Evolutionary conservation across 2,329 filamentous ascomycete genomes (phyloP), one percentile per base, ranked within the genome.

Genomic region (Phialophora verrucosa): DNA sequence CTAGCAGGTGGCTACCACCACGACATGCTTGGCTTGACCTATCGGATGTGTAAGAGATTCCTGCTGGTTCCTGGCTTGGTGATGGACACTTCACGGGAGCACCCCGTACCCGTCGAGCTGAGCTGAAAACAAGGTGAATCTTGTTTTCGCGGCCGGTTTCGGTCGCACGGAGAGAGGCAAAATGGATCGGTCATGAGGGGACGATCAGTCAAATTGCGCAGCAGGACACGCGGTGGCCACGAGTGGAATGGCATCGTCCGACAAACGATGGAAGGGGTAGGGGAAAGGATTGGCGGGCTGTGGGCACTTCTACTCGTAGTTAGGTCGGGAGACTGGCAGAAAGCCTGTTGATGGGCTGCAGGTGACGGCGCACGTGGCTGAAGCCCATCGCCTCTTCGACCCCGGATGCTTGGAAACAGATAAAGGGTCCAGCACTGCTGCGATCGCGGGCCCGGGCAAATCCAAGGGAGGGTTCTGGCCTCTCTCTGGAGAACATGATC

Each of bases 141-240:
- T 35, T 20, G 31, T 3, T 53, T 54, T 54, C 49, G n/a, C 49
- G 23, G 23, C 12, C 2, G 17, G 23, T 53, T 50, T 54, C 59
- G 31, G 31, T 61, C 27, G 29, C 31, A 61, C 59, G 49, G 49
- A 29, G 31, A 20, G 59, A 29, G 25, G 49, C 31, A 54, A 53
- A 51, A 31, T 8, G 29, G 32, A 38, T 35, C 58, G 27, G 32
- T 32, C 8, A 25, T 51, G 49, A 27, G 31, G n/a, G 31, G 47
- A 50, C 49, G 47, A 27, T 51, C 44, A 27, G 25, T 2, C 7
- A 35, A 25, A 50, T 51, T 20, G 47, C 23, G 50, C 31, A 14
- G 29, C 35, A n/a, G 29, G n/a, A 42, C 44, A 61, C 58, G 58
- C 29, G 49, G 31, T 27, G 20, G 59, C 59, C 59, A 61, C 59